Evolutionary conservation across 768 basidiomycete genomes (phyloP), one percentile per base, ranked within the genome.

Genomic region (Phaeotremella fagi): DNA sequence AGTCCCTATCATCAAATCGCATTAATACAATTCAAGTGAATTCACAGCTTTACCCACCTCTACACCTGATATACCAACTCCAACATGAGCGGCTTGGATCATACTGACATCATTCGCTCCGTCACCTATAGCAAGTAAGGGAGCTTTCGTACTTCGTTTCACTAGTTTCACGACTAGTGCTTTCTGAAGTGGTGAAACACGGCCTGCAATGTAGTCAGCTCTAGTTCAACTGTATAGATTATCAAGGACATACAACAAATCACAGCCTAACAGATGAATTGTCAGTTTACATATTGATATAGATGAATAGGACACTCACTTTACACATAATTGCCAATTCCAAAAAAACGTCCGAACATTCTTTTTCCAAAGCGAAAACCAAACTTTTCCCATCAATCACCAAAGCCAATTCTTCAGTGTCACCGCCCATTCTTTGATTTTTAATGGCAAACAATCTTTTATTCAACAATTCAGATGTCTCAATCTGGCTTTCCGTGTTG

Each of bases 21-120:
- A 9, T 14, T 9, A 46, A 20, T 5, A 14, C 16, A 25, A 23
- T 46, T 16, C 5, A 16, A 3, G 12, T 11, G 38, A 41, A 41
- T 18, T 20, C 38, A 54, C 28, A 27, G 41, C 15, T 22, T 5
- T 29, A 66, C 78, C 14, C 61, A 88, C 90, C 81, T 99, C 94
- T 22, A 97, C 88, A 48, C 94, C 94, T 41, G 92, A 97, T 44
- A 98, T 98, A 64, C 94, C 94, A 50, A 98, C 86, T 26, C 94
- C 94, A 42, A 98, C 88, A 70, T 98, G 94, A 0, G 94, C 94
- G 29, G 94, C 94, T 71, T 98, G 94, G 55, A 98, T 98, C 94
- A 98, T 98, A 71, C 89, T 89, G 63, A 98, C 94, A 73, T 98
- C 94, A 73, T 97, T 98, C 1, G 94, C 94, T 45, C 94, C 94